A percentile compares a stretch with the other conserved stretches of the same genome.
These are phyloP conservation scores for Musa balbisiana DNA, from an alignment of 202 grass and related monocot species.

Conservation along the genomic window DNA sequence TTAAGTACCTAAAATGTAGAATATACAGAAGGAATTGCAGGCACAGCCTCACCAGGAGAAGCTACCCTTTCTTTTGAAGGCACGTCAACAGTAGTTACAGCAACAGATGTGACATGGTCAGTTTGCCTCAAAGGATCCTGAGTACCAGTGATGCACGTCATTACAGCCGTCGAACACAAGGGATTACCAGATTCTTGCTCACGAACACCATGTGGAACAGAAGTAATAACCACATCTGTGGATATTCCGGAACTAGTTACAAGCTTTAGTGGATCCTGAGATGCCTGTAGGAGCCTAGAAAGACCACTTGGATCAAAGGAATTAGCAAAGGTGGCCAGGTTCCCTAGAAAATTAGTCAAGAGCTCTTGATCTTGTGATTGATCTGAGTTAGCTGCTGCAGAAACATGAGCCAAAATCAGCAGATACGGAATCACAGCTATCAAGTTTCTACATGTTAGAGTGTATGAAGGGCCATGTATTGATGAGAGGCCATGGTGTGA, in stretches of 20 bases:
- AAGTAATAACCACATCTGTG: constrained; percentile 30
- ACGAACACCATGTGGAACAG: constrained; percentile 23
- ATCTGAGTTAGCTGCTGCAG: constrained; percentile 30
- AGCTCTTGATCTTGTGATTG: constrained; percentile 38
- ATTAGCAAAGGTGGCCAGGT: constrained; percentile 34
- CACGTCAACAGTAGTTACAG: constrained; percentile 14
- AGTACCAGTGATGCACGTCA: constrained; percentile 16
- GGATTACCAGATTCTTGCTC: constrained; percentile 22
- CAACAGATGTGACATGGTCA: constrained; percentile 4
- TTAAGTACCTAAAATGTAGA: not conserved
- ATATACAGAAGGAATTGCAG: not conserved
- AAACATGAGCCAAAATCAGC: not conserved
- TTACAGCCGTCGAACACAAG: constrained; percentile 19
- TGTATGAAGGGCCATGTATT: no score
- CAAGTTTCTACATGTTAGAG: no score
- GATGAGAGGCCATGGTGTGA: no score
- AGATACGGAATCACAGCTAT: not conserved
- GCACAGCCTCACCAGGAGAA: not conserved
- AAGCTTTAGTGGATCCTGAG: constrained; percentile 46
- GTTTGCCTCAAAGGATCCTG: not conserved
- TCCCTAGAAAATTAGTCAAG: constrained; percentile 63
- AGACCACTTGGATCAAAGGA: constrained; percentile 28
- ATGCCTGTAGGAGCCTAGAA: constrained; percentile 28
- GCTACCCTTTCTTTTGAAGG: constrained; percentile 11
- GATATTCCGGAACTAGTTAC: constrained; percentile 31